These are phyloP conservation scores for Penicillium sumatraense DNA, from an alignment of 2,329 filamentous ascomycete genomes.

Conservation along the genomic window DNA sequence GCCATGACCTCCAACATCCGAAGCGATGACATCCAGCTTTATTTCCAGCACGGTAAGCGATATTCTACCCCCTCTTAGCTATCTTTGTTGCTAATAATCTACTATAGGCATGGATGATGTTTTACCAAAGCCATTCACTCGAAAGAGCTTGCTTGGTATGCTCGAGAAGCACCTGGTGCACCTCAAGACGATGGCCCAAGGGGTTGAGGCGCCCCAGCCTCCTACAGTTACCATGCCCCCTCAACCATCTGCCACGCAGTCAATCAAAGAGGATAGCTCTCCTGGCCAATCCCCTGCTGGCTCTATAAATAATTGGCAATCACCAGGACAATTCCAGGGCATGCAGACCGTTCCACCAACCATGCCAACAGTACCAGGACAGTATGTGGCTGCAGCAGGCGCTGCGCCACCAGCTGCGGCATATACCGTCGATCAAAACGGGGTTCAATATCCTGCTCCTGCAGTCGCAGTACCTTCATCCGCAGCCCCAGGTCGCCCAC, in stretches of 20 bases:
- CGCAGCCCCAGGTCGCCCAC: constrained; percentile 35
- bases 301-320: constrained; percentile 66
- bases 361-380: constrained; percentile 47
- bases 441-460: constrained; percentile 44
- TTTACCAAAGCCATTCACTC: constrained; percentile 93
- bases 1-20: constrained; percentile 99
- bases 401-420: constrained; percentile 42
- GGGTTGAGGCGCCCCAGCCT: constrained; percentile 56
- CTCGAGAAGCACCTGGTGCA: constrained; percentile 88
- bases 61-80: neutral
- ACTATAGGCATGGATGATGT: constrained; percentile 91
- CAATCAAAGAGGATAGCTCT: constrained; percentile 67
- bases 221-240: constrained; percentile 49
- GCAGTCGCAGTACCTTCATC: constrained; percentile 40
- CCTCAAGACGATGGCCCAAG: constrained; percentile 70
- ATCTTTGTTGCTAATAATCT: constrained; percentile 14
- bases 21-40: constrained; percentile 94
- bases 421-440: constrained; percentile 46
- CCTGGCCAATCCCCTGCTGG: constrained; percentile 65
- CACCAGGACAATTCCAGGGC: constrained; percentile 61
- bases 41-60: constrained; percentile 89
- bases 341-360: constrained; percentile 60
- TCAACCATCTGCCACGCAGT: constrained; percentile 58
- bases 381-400: constrained; percentile 42
- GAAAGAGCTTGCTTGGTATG: constrained; percentile 80